Conservation (phyloP, 2,329 filamentous ascomycete species). For the Torrubiella hemipterigena region DNA sequence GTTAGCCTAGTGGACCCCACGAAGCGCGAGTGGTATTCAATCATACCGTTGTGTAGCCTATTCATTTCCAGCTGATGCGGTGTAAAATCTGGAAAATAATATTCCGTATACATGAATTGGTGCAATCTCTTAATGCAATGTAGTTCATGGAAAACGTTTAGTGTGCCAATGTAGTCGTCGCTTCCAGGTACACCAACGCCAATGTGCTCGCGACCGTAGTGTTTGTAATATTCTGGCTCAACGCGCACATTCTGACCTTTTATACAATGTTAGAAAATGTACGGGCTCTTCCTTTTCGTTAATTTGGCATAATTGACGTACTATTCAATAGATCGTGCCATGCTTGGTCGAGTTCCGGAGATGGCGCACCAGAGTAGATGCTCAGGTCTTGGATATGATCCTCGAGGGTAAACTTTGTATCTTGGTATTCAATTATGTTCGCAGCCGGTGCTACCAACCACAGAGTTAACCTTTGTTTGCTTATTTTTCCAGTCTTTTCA, state of each 20-base stretch:
- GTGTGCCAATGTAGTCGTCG: conserved; percentile 4
- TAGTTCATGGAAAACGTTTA: conserved; percentile 5
- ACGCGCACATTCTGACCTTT: conserved; percentile 3
- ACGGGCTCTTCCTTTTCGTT: too few relatives aligned
- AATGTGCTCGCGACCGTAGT: conserved; percentile 3
- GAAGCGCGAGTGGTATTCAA: not conserved
- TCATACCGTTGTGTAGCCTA: conserved; percentile 3
- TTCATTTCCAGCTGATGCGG: conserved; percentile 2
- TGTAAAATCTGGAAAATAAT: conserved; percentile 3
- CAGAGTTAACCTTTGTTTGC: too few relatives aligned
- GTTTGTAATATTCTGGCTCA: conserved; percentile 3
- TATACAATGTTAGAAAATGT: not conserved
- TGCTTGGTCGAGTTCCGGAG: conserved; percentile 2
- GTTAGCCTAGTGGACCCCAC: not conserved
- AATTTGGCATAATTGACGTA: not conserved
- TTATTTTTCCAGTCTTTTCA: too few relatives aligned
- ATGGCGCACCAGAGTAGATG: conserved; percentile 3
- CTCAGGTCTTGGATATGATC: conserved; percentile 4
- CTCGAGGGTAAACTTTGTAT: conserved; percentile 4
- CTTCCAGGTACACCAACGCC: conserved; percentile 2
- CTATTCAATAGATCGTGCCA: conserved; percentile 5
- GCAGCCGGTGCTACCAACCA: conserved; percentile 1
- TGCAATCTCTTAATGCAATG: conserved; percentile 5
- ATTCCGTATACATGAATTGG: conserved; percentile 5
- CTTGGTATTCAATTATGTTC: conserved; percentile 1